These are phyloP conservation scores for Neurospora tetrasperma DNA, from an alignment of 495 filamentous ascomycete genomes.

Conservation along the genomic window DNA sequence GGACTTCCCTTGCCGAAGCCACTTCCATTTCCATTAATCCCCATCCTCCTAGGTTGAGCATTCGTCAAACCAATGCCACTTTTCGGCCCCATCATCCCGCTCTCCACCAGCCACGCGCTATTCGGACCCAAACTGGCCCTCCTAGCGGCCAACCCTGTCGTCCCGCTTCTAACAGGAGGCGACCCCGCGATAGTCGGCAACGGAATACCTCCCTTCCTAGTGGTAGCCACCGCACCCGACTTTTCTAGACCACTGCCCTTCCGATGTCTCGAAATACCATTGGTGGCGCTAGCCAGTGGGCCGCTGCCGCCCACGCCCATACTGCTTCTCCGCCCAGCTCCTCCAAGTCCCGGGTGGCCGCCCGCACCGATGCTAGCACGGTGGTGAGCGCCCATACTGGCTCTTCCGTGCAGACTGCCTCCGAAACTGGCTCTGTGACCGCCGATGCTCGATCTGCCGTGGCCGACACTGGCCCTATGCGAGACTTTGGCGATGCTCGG, in stretches of 20 bases:
- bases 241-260: conserved; percentile 19
- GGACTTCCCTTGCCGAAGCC: neutral
- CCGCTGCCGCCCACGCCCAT: conserved; percentile 5
- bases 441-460: neutral
- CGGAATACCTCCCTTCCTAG: neutral
- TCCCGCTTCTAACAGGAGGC: conserved; percentile 18
- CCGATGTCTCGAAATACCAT: conserved; percentile 36
- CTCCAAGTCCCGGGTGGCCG: neutral
- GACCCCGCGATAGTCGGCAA: conserved; percentile 37
- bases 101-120: neutral
- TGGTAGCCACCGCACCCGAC: conserved; percentile 20
- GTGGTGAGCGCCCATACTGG: neutral
- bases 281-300: conserved; percentile 28
- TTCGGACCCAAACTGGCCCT: neutral
- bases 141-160: conserved; percentile 1
- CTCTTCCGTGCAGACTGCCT: neutral
- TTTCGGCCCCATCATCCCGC: conserved; percentile 28
- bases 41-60: conserved; percentile 10
- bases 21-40: neutral
- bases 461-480: neutral
- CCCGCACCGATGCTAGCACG: neutral
- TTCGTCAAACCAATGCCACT: conserved; percentile 20
- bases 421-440: neutral
- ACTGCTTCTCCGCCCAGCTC: neutral
- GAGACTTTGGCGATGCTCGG: neutral